Percentiles rank a stretch among this genome's conserved stretches.
These are phyloP conservation scores for Sequoiadendron giganteum DNA, from an alignment of 75 land plant species.

Conservation along the genomic window DNA sequence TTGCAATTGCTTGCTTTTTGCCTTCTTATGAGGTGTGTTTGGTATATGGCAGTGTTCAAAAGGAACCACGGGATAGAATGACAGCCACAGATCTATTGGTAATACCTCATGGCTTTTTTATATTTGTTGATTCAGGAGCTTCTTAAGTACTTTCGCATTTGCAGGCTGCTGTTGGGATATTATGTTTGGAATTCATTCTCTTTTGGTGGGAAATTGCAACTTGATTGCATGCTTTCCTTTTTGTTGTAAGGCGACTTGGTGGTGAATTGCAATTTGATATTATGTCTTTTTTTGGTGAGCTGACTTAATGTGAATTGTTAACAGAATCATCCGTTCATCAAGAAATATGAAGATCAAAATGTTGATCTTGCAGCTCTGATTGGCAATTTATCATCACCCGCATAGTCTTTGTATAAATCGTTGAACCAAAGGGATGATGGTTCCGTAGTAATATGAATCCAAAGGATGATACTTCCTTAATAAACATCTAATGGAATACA, in stretches of 20 bases:
- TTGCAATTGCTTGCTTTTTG: not conserved
- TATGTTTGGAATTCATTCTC: not conserved
- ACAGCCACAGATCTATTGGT: conserved; percentile 76
- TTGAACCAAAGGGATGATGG: not conserved
- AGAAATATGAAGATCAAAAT: conserved; percentile 23
- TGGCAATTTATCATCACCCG: conserved; percentile 17
- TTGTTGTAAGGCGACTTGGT: not conserved
- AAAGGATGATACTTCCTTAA: not conserved
- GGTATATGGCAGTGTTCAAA: conserved; percentile 64
- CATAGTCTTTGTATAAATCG: not conserved
- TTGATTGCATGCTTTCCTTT: not conserved
- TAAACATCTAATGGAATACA: not conserved
- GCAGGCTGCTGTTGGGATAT: not conserved
- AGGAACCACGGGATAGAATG: conserved; percentile 61
- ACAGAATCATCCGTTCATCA: conserved; percentile 39
- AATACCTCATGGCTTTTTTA: conserved; percentile 10
- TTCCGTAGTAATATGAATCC: not conserved
- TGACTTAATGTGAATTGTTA: not conserved
- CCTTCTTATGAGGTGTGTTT: not conserved
- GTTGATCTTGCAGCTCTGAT: conserved; percentile 25
- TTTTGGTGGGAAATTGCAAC: not conserved
- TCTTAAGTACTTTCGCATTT: not conserved
- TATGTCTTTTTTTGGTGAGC: not conserved
- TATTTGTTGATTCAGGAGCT: not conserved
- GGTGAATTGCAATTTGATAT: not conserved